Conservation (phyloP, 495 filamentous ascomycete genomes). For the Polyplosphaeria fusca region DNA sequence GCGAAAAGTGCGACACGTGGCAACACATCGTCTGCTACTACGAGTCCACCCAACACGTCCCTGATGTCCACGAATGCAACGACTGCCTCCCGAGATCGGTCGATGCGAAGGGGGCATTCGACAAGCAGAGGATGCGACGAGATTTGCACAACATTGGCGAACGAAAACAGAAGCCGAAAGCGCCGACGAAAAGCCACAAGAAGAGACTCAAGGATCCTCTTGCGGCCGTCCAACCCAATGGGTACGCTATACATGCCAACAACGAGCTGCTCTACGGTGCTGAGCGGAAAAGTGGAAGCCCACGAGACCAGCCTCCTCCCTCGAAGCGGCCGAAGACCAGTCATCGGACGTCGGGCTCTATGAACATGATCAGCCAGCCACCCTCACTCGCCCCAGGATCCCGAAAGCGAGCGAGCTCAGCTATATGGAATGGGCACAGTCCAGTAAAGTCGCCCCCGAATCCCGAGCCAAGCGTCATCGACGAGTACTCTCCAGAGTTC, state of each 20-base stretch:
- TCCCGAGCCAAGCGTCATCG: conserved; percentile 51
- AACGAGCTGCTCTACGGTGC: conserved; percentile 34
- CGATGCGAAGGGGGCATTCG: conserved; percentile 66
- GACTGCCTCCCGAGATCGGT: conserved; percentile 76
- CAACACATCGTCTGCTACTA: conserved; percentile 98
- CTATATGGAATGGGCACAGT: conserved; percentile 46
- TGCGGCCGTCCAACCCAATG: conserved; percentile 41
- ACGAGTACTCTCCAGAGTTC: conserved; percentile 69
- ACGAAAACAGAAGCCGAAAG: conserved; percentile 51
- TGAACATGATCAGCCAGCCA: conserved; percentile 54
- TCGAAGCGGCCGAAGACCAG: conserved; percentile 72
- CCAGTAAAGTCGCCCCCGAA: conserved; percentile 50
- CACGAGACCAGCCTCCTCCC: conserved; percentile 56
- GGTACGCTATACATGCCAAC: conserved; percentile 44
- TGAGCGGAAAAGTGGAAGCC: conserved; percentile 51
- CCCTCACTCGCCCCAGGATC: conserved; percentile 42
- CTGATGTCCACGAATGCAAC: conserved; percentile 78
- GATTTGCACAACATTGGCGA: conserved; percentile 60
- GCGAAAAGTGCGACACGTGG: conserved; percentile 94
- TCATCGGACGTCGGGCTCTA: conserved; percentile 69
- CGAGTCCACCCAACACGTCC: conserved; percentile 63
- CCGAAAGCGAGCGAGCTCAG: conserved; percentile 54
- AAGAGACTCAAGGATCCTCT: conserved; percentile 66
- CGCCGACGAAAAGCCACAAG: conserved; percentile 44
- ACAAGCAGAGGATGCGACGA: conserved; percentile 59